Evolutionary conservation across 2,329 filamentous ascomycete species (phyloP).

Genomic region (Ceratocystis alfenasii): DNA sequence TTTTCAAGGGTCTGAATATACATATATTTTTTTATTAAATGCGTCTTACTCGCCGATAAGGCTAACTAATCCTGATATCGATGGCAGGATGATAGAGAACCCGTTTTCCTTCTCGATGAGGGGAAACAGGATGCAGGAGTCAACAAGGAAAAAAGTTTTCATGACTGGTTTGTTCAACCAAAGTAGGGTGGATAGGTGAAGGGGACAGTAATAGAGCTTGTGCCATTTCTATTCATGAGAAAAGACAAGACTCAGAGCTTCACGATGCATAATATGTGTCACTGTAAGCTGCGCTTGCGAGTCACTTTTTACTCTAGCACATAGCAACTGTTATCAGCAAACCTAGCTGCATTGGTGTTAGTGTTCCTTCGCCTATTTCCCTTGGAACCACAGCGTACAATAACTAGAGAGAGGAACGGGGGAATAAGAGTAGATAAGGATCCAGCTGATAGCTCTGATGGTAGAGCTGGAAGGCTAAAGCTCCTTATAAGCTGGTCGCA

Average conservation of each 20-base stretch:
- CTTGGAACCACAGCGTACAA: not conserved
- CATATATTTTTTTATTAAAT: not conserved
- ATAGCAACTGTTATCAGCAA: not conserved
- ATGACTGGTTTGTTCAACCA: not conserved
- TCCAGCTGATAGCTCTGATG: constrained; percentile 5
- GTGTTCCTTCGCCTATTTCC: not conserved
- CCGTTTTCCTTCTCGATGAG: not conserved
- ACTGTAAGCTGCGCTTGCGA: not conserved
- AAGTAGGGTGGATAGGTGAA: no score
- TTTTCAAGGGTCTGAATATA: not conserved
- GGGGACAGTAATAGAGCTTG: no score
- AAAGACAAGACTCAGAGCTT: no score
- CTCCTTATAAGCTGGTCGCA: not conserved
- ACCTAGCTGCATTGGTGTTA: not conserved
- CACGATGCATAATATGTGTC: no score
- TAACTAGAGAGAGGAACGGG: not conserved
- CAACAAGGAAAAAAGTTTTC: not conserved
- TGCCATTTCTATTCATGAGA: no score
- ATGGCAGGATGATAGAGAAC: not conserved
- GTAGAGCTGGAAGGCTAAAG: not conserved
- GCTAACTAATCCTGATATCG: not conserved
- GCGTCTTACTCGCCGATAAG: not conserved
- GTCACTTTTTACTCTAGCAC: not conserved
- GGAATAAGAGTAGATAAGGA: not conserved
- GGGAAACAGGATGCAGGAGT: constrained; percentile 3